Evolutionary conservation across 352 stramenopile species (phyloP), one percentile per base, ranked within the genome.

Genomic region (Phytopythium delawarense): DNA sequence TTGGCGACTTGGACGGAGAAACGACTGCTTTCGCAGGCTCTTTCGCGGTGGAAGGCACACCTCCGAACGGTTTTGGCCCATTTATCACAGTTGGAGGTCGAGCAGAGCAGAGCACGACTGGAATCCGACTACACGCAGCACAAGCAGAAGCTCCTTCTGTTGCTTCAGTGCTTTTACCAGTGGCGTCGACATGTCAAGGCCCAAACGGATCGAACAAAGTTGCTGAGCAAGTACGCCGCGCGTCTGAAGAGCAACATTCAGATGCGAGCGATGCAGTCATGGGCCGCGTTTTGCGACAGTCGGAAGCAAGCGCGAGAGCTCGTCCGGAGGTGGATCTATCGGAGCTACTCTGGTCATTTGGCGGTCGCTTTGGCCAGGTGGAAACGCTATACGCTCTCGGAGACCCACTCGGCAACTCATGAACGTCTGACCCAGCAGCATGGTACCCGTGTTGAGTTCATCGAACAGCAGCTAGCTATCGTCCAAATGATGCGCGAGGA

Each of bases 291-390:
- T 53, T 49, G 65, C 1, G 23, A 52, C 1, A 58, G 49, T 16
- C 61, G 65, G 20, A 68, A 69, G 25, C 30, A 54, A 0, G 66
- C 79, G 23, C 55, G 69, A 18, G 64, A 73, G 21, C 53, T 86
- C 7, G 44, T 76, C 1, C 44, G 39, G 2, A 62, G 67, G 15
- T 77, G 73, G 64, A 28, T 71, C 0, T 15, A 7, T 46, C 51
- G 62, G 7, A 61, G 55, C 28, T 61, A 51, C 28, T 42, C 40
- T 2, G 30, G 37, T 9, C 37, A 18, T n/a, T 30, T 61, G 23
- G 9, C 30, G 20, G n/a, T 21, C 6, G 37, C 40, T 4, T 52
- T 49, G 37, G 8, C 2, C 11, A 18, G 18, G 4, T 61, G 55
- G 55, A 61, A 52, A 18, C 39, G 42, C 4, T 13, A 42, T 25